Base-by-base conservation (phyloP, 2,329 filamentous ascomycete species). In the Aspergillus calidoustus region DNA sequence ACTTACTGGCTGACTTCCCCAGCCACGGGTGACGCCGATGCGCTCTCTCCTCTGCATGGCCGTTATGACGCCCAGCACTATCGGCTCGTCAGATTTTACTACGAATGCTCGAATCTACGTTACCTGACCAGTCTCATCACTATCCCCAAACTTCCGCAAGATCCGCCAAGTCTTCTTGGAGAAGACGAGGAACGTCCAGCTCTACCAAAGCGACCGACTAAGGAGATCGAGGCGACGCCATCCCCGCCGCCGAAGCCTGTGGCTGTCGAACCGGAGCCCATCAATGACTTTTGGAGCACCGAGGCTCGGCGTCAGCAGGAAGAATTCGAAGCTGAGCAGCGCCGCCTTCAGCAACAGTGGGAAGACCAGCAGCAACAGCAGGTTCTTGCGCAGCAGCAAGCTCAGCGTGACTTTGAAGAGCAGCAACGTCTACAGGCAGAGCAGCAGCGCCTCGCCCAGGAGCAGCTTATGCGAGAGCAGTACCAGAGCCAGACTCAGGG, bases 231-330 rank as follows among this genome's bases (percentile, higher is more conserved):
- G 84, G 81, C 84, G 80, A 76, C 86, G 58, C 89, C 91, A 1
- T 88, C 89, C 1, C 91, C 92, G 7, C 81, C 84, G 1, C 87
- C 90, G 1, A 86, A 87, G 9, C 82, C 85, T 69, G 81, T 86
- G 0, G 88, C 93, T 4, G 76, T 77, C 1, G 95, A 97, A 71
- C 94, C 94, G 0, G 93, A 95, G 72, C 92, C 96, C 53, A 98
- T 99, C 73, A 92, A 92, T 56, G 95, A 99, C 71, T 99, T 99
- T 77, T 99, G 95, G 95, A 96, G 96, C 80, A 91, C 88, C 69
- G 93, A 98, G 76, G 87, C 97, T 64, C 90, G 91, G 67, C 87
- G 93, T 38, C 93, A 97, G 76, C 96, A 98, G 76, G 89, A 93
- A 68, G 93, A 97, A 75, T 99, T 96, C 72, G 95, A 96, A 74